These are phyloP conservation scores for Trichomonas vaginalis DNA, from an alignment of 208 protist species.

Conservation along the genomic window DNA sequence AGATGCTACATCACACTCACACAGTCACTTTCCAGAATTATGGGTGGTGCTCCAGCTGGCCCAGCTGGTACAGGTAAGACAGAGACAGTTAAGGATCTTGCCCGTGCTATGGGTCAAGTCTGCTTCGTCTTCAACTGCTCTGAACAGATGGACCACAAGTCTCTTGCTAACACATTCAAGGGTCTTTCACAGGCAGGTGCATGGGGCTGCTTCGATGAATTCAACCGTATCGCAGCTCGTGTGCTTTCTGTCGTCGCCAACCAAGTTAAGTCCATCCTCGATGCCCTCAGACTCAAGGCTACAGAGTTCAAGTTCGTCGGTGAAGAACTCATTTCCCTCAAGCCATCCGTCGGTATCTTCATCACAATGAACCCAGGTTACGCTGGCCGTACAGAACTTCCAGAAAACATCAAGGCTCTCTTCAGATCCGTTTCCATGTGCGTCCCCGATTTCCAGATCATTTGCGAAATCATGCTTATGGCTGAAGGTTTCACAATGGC, in stretches of 20 bases:
- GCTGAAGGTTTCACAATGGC: conserved; percentile 81
- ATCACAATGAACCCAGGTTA: conserved; percentile 98
- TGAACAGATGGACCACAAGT: conserved; percentile 92
- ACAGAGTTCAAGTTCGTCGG: conserved; percentile 50
- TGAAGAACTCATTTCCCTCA: conserved; percentile 60
- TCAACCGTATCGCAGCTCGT: conserved; percentile 69
- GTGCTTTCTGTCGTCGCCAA: conserved; percentile 86
- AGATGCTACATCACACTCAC: conserved; percentile 92
- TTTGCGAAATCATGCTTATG: conserved; percentile 94
- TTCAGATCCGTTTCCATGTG: conserved; percentile 70
- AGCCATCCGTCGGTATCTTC: conserved; percentile 55
- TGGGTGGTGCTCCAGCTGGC: conserved; percentile 78
- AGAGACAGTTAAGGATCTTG: conserved; percentile 61
- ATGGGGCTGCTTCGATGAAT: conserved; percentile 96
- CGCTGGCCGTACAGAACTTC: conserved; percentile 65
- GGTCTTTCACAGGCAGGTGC: conserved; percentile 81
- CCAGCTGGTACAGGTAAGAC: conserved; percentile 87
- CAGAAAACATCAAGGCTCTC: conserved; percentile 46
- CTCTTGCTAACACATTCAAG: conserved; percentile 86
- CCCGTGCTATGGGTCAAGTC: conserved; percentile 40
- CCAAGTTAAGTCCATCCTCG: conserved; percentile 84
- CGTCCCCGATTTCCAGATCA: conserved; percentile 87
- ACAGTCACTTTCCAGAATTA: conserved; percentile 76
- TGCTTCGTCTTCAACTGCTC: conserved; percentile 66
- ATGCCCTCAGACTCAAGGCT: conserved; percentile 81